A percentile compares a stretch with the other conserved stretches of the same genome.
These are phyloP conservation scores for Neurospora sublineolata DNA, from an alignment of 495 filamentous ascomycete genomes.

Conservation along the genomic window DNA sequence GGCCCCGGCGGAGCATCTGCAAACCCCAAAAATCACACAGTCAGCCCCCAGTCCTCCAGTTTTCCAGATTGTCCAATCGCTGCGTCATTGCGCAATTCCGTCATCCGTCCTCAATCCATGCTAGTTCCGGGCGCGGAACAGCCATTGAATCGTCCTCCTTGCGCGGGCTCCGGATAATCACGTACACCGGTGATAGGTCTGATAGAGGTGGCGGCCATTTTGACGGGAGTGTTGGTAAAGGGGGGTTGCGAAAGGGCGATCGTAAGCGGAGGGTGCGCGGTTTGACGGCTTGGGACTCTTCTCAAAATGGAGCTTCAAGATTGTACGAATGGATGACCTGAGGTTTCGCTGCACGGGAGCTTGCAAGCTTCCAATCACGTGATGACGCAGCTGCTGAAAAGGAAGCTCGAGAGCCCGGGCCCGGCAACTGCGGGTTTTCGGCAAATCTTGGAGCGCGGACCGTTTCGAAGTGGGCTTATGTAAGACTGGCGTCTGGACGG, in stretches of 20 bases:
- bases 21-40: neutral
- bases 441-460: neutral
- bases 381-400: neutral
- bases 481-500: neutral
- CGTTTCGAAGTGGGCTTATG: neutral
- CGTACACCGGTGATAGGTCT: slow-evolving; percentile 19
- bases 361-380: slow-evolving; percentile 3
- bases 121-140: too few species aligned
- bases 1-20: slow-evolving; percentile 40
- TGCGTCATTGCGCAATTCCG: neutral
- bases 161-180: slow-evolving; percentile 1
- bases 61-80: neutral
- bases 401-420: neutral
- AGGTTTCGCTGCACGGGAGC: slow-evolving; percentile 11
- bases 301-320: slow-evolving; percentile 14
- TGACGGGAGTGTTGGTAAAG: slow-evolving; percentile 9
- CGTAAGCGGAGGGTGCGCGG: slow-evolving; percentile 9
- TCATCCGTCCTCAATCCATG: neutral
- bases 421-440: neutral
- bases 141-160: neutral
- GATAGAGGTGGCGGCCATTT: slow-evolving; percentile 26
- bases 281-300: slow-evolving; percentile 14
- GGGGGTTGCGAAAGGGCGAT: slow-evolving; percentile 12
- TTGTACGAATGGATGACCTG: slow-evolving; percentile 13
- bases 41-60: slow-evolving; percentile 2